Conservation (phyloP, 129 eudicot genomes). For the Flaveria sonorensis region DNA sequence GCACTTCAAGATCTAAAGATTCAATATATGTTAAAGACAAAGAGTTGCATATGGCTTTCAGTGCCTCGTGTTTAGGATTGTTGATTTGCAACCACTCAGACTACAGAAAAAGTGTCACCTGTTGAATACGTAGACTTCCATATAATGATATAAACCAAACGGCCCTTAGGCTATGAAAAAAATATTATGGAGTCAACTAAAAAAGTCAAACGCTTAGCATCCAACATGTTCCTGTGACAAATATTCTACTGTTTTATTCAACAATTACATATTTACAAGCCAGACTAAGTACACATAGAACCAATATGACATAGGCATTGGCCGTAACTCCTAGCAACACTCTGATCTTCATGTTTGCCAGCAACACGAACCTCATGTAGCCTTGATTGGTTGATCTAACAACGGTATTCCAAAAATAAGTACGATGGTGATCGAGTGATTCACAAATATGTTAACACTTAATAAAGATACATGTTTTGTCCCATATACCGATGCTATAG, state of each 20-base stretch:
- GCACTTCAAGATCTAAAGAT: too few relatives aligned
- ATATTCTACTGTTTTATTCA: constrained; percentile 13
- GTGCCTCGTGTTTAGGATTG: too few relatives aligned
- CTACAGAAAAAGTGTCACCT: too few relatives aligned
- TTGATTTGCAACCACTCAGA: too few relatives aligned
- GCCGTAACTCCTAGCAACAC: constrained; percentile 20
- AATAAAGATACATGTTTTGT: neutral
- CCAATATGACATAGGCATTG: constrained; percentile 13
- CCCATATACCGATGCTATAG: neutral
- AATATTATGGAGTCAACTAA: neutral
- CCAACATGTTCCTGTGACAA: constrained; percentile 3
- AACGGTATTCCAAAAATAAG: neutral
- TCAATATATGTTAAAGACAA: too few relatives aligned
- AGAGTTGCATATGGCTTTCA: too few relatives aligned
- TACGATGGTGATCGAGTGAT: neutral
- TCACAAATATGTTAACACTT: neutral
- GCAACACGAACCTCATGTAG: constrained; percentile 1
- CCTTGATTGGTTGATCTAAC: neutral
- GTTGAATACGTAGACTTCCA: too few relatives aligned
- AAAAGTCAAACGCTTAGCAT: neutral
- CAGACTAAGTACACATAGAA: constrained; percentile 17
- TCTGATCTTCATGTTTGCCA: constrained; percentile 23
- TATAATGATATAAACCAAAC: too few relatives aligned
- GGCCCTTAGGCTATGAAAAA: too few relatives aligned
- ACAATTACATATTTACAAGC: constrained; percentile 26